A percentile compares a stretch with the other conserved stretches of the same genome.
Evolutionary conservation across 208 protist species (phyloP).

Genomic region (Crithidia acanthocephali): DNA sequence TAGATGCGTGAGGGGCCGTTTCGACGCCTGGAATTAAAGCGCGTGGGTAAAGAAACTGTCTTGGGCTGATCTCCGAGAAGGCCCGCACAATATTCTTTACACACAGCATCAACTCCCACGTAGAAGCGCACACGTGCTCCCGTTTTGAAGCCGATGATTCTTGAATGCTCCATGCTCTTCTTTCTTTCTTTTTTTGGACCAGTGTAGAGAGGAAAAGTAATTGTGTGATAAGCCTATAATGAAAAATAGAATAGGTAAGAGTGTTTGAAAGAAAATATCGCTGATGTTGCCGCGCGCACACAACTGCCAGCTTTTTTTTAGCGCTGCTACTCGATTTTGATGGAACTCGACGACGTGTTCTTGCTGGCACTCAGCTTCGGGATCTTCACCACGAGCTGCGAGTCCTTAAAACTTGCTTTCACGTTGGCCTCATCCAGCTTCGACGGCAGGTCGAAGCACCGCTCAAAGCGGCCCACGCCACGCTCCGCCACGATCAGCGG

Average conservation of each 20-base stretch:
- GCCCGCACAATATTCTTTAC: too few relatives aligned
- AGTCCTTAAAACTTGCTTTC: slow-evolving; percentile 60
- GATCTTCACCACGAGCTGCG: slow-evolving; percentile 58
- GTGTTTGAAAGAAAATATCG: not conserved
- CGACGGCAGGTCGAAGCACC: slow-evolving; percentile 69
- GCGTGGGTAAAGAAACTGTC: too few relatives aligned
- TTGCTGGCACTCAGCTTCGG: slow-evolving; percentile 39
- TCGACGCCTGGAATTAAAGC: too few relatives aligned
- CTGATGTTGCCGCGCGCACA: not conserved
- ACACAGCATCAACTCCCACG: too few relatives aligned
- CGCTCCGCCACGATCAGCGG: slow-evolving; percentile 57
- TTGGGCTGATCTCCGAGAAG: too few relatives aligned
- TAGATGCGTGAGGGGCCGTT: too few relatives aligned
- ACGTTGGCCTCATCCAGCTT: slow-evolving; percentile 41
- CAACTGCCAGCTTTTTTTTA: too few relatives aligned
- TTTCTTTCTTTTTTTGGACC: not conserved
- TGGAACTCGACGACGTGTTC: slow-evolving; percentile 22
- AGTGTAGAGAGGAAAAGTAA: not conserved
- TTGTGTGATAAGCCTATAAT: not conserved
- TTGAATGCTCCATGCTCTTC: too few relatives aligned
- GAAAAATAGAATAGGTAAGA: not conserved
- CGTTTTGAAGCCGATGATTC: too few relatives aligned
- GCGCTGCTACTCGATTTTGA: slow-evolving; percentile 68
- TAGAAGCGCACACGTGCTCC: too few relatives aligned
- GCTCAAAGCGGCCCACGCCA: slow-evolving; percentile 68